Base-by-base conservation (phyloP, 2,329 filamentous ascomycete species). In the Ceratocystis variospora region DNA sequence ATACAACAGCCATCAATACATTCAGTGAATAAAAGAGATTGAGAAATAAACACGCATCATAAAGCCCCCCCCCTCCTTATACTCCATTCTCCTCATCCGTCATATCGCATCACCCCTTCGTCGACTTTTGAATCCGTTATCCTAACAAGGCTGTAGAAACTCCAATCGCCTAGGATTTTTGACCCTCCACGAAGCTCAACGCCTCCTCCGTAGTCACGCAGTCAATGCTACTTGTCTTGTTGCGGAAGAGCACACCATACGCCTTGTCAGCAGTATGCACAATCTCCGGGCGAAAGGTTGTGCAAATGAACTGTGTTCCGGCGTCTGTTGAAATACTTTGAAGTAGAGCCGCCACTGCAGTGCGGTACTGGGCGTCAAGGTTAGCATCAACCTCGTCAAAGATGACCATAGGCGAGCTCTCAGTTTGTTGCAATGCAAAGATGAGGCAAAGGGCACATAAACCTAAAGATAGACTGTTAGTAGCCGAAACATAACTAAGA, bases 371-470 rank as follows among this genome's bases (percentile, higher is more conserved):
- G 0, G 94, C 92, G 75, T 99, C 94, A 28, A 99, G 83, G 74
- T 99, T 99, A 75, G 94, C 94, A 73, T 99, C 94, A 70, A 99
- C 96, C 77, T 99, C 94, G 75, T 99, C 94, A 72, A 99, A 99
- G 72, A 99, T 92, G 75, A 99, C 96, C 81, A 99, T 97, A 0
- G 94, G 94, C 57, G 93, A 95, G 8, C 93, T 94, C 74, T 99
- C 94, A 68, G 93, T 96, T 71, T 92, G 90, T 76, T 99, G 94
- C 71, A 99, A 95, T n/a, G 94, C 94, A 74, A 99, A 99, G 71
- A 99, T 95, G 63, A 99, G 84, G 57, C 94, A 95, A n/a, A 99
- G 84, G 8, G 94, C 94, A 76, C 93, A 97, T 69, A 97, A 80
- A 83, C 90, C 89, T 91, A 69, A 63, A n/a, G 1, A 37, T 59